Conservation (phyloP, 2,329 filamentous ascomycete genomes). For the Celoporthe dispersa region DNA sequence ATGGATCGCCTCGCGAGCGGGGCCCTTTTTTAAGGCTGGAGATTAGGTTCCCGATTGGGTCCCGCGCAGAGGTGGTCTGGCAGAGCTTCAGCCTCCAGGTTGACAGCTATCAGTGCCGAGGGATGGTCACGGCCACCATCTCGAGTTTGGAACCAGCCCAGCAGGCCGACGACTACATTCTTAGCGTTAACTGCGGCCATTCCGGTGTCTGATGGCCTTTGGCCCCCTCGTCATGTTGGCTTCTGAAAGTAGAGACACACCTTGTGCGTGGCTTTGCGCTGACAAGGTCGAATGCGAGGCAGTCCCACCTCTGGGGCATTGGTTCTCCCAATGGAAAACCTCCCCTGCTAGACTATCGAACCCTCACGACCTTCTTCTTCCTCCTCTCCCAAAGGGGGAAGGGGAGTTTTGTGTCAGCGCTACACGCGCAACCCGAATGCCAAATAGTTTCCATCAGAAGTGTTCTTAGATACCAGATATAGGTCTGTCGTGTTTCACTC, state of each 20-base stretch:
- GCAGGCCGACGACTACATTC: not conserved
- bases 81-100: slow-evolving; percentile 13
- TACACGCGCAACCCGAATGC: not conserved
- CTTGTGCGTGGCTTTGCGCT: not conserved
- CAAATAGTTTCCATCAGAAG: not conserved
- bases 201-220: not conserved
- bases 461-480: not conserved
- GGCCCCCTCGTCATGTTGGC: not conserved
- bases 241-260: not conserved
- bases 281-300: not conserved
- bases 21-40: not conserved
- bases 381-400: not conserved
- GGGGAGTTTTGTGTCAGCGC: not conserved
- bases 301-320: not conserved
- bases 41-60: not conserved
- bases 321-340: not conserved
- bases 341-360: not conserved
- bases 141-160: not conserved
- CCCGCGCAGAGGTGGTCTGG: not conserved
- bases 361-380: not conserved
- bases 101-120: not conserved
- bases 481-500: not conserved
- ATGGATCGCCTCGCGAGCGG: not conserved
- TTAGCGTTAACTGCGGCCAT: no score
- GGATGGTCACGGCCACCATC: not conserved